Conservation (phyloP, 495 filamentous ascomycete species). For the Stereocaulon alpinum region DNA sequence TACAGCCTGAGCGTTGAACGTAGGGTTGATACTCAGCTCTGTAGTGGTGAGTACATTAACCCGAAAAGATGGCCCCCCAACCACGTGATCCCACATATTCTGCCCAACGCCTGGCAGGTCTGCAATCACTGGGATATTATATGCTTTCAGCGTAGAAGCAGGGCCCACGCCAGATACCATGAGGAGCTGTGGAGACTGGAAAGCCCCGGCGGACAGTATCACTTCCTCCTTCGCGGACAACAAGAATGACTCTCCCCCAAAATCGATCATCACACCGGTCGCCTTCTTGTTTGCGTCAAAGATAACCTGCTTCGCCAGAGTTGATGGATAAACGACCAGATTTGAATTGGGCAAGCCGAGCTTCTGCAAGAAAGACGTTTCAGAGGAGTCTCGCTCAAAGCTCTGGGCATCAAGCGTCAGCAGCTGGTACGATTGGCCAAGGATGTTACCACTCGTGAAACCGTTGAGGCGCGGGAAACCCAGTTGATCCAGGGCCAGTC, state of each 20-base stretch:
- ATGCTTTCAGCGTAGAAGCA: slow-evolving; percentile 24
- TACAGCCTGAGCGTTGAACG: slow-evolving; percentile 14
- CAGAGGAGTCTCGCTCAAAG: no score
- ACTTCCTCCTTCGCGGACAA: slow-evolving; percentile 31
- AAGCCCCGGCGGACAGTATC: slow-evolving; percentile 37
- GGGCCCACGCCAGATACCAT: slow-evolving; percentile 45
- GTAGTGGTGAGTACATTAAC: slow-evolving; percentile 31
- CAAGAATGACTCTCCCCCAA: no score
- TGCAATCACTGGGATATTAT: slow-evolving; percentile 33
- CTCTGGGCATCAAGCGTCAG: no score
- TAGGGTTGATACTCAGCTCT: slow-evolving; percentile 10
- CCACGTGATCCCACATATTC: slow-evolving; percentile 32
- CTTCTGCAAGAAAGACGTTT: no score
- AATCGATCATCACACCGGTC: no score
- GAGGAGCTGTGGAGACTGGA: slow-evolving; percentile 42
- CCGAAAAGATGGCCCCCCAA: slow-evolving; percentile 27
- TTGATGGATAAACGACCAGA: no score
- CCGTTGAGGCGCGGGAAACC: not conserved
- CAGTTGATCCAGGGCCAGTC: not conserved
- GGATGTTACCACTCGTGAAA: not conserved
- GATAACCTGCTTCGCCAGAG: no score
- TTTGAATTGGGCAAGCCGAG: no score
- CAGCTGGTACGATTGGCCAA: no score
- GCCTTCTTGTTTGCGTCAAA: no score
- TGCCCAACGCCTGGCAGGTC: slow-evolving; percentile 38